Evolutionary conservation across 805 yeast species (phyloP), one percentile per base, ranked within the genome.

Genomic region (Sugiyamaella floridensis): DNA sequence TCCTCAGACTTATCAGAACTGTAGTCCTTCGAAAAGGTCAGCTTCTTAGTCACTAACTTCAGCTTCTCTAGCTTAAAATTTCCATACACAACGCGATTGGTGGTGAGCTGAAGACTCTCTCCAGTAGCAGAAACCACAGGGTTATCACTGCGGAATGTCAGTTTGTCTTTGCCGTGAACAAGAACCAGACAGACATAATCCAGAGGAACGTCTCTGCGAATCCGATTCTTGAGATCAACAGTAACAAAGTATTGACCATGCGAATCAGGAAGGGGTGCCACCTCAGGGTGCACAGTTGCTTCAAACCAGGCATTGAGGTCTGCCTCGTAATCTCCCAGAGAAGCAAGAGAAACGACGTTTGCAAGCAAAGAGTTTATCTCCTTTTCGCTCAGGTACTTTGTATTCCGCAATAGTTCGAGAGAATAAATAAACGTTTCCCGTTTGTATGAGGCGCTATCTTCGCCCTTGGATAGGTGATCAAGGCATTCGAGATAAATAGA

Each of bases 401-500:
- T 52, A 12, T 61, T 53, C n/a, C 58, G 46, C 1, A 69, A 57
- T 11, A 68, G 51, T 11, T 59, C 57, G 53, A 69, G 57, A 0
- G 70, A 59, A 14, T 63, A 58, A 4, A 57, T 63, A 20, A 71
- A 55, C 14, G 63, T 61, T 10, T 63, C 60, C 2, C 22, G 15
- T 34, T 47, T 42, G 47, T 44, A 42, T 12, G 45, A 4, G 10
- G 22, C 12, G 9, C 14, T n/a, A 6, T 59, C 48, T 51, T 61
- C 14, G 12, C 37, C 37, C 50, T 58, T 51, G 1, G 50, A 61
- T 19, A 67, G 60, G 40, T 54, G 59, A 58, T 45, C 59, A 40
- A 89, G 72, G 60, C 96, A 88, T 41, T 81, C 80, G 28, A 86
- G 75, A 62, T 83, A 89, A 1, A 83, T 71, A 58, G 80, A 81